A percentile compares a stretch with the other conserved stretches of the same genome.
Conservation (phyloP, 2,329 filamentous ascomycete species). For the Phyllachora maydis region DNA sequence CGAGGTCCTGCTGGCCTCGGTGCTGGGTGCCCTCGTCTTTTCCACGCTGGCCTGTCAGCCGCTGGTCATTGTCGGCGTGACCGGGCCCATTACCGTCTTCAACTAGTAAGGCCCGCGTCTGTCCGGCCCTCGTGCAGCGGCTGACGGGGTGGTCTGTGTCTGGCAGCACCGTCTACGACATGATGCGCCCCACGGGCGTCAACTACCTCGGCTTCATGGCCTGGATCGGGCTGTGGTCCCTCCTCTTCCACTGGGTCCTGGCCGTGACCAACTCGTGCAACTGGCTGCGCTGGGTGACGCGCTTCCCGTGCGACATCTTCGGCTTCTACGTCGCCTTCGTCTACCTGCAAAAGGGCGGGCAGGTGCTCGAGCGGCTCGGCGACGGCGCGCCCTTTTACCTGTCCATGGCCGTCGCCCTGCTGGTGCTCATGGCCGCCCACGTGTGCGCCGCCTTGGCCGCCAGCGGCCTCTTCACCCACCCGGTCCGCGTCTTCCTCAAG, state of each 20-base stretch:
- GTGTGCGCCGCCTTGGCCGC: constrained; percentile 50
- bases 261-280: constrained; percentile 78
- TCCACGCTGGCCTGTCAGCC: constrained; percentile 63
- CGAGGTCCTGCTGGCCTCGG: constrained; percentile 72
- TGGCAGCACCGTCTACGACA: constrained; percentile 73
- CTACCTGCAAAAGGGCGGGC: constrained; percentile 78
- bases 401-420: constrained; percentile 52
- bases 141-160: constrained; percentile 1
- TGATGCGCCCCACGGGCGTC: constrained; percentile 55
- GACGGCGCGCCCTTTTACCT: constrained; percentile 50
- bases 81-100: constrained; percentile 80
- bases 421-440: constrained; percentile 63
- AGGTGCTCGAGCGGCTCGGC: constrained; percentile 63
- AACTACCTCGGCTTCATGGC: constrained; percentile 83
- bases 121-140: not conserved
- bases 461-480: constrained; percentile 53
- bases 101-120: constrained; percentile 56
- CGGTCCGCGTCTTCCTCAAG: constrained; percentile 63
- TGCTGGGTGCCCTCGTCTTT: constrained; percentile 67
- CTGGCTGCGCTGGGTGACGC: constrained; percentile 69
- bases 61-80: constrained; percentile 78
- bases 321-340: constrained; percentile 88
- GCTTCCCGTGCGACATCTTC: constrained; percentile 86
- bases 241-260: constrained; percentile 68
- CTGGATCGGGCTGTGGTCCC: constrained; percentile 78